Conservation (phyloP, 2,329 filamentous ascomycete species). For the Aspergillus viridinutans region DNA sequence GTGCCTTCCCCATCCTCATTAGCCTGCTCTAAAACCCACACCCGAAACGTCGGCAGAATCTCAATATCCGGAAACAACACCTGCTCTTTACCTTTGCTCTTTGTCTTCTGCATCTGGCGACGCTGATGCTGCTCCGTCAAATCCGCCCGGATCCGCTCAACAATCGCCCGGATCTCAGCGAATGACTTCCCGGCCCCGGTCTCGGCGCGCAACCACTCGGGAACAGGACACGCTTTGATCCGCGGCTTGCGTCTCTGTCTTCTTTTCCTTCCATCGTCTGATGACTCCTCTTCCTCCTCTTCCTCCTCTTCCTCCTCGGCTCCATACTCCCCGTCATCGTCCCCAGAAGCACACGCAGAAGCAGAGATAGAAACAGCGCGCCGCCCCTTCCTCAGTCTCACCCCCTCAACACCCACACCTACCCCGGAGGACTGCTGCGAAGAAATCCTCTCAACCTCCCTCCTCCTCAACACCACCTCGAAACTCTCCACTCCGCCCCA, state of each 20-base stretch:
- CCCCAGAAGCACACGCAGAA: neutral
- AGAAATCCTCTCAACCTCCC: constrained; percentile 41
- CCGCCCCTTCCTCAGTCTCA: too few relatives aligned
- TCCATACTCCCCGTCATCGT: neutral
- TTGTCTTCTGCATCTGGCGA: too few relatives aligned
- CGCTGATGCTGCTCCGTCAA: constrained; percentile 11
- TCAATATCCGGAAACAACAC: constrained; percentile 38
- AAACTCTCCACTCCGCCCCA: constrained; percentile 62
- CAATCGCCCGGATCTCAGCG: constrained; percentile 24
- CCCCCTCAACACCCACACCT: too few relatives aligned
- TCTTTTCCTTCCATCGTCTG: neutral
- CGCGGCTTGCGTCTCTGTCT: constrained; percentile 14
- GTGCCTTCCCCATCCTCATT: neutral
- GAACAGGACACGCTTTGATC: constrained; percentile 29
- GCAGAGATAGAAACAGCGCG: neutral
- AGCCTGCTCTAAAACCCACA: constrained; percentile 9
- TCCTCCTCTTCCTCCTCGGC: neutral
- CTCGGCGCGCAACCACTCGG: constrained; percentile 27
- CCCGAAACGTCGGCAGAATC: constrained; percentile 33
- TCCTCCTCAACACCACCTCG: constrained; percentile 60
- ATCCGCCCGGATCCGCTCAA: constrained; percentile 20
- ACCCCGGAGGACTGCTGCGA: too few relatives aligned
- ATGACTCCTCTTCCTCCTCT: neutral
- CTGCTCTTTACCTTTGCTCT: constrained; percentile 5
- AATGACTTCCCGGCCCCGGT: constrained; percentile 26